Evolutionary conservation across 306 rosid species (phyloP).

Genomic region (Cicer yamashitae): DNA sequence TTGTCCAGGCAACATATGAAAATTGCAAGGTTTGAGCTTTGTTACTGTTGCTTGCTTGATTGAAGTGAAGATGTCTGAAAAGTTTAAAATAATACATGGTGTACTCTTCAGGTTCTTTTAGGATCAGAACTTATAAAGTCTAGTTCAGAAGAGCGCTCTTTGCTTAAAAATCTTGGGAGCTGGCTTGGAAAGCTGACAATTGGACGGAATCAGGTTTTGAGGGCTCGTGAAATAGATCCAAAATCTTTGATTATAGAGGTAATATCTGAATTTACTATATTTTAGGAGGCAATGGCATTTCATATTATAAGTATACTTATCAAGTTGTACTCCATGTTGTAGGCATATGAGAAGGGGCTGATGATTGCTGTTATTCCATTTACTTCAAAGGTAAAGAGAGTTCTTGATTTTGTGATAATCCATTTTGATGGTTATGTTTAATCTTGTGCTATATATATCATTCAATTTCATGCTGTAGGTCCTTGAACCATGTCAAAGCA

Average conservation of each 20-base stretch:
- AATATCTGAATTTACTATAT: constrained; percentile 20
- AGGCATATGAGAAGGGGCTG: constrained; percentile 99
- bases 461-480: constrained; percentile 58
- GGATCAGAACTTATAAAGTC: constrained; percentile 98
- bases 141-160: constrained; percentile 97
- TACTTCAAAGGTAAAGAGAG: constrained; percentile 94
- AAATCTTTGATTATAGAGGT: constrained; percentile 98
- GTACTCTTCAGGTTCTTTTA: constrained; percentile 77
- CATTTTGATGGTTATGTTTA: constrained; percentile 12
- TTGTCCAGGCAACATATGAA: constrained; percentile 87
- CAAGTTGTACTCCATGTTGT: constrained; percentile 30
- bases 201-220: constrained; percentile 92
- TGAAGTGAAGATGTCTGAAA: constrained; percentile 13
- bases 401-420: constrained; percentile 35
- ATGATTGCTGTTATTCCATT: constrained; percentile 99
- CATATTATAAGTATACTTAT: constrained; percentile 30
- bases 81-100: constrained; percentile 21
- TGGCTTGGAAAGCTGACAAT: constrained; percentile 99
- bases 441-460: constrained; percentile 20
- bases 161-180: constrained; percentile 96
- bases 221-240: constrained; percentile 98
- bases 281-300: constrained; percentile 2
- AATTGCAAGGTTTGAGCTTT: constrained; percentile 86
- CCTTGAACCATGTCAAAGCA: constrained; percentile 91
- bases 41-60: constrained; percentile 25